Conservation (phyloP, 306 rosid species). For the Potentilla sterilis region DNA sequence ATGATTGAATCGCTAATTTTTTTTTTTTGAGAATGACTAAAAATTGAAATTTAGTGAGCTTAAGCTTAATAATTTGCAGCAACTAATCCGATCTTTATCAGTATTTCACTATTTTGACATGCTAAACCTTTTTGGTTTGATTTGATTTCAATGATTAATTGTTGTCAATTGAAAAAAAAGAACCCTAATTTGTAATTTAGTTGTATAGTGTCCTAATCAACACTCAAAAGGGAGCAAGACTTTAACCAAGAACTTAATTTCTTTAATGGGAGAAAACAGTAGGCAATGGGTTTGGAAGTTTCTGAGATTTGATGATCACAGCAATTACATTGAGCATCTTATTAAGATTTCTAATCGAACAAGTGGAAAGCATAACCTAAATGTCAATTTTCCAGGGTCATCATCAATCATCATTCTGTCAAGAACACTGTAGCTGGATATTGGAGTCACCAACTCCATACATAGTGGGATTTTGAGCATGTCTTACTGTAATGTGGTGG, state of each 20-base stretch:
- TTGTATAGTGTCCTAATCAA: not conserved
- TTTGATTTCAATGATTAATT: not conserved
- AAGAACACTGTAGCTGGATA: not conserved
- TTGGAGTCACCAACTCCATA: not conserved
- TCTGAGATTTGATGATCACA: not conserved
- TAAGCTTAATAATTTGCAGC: not conserved
- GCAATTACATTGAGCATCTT: not conserved
- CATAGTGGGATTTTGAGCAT: slow-evolving; percentile 1
- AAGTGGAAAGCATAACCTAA: not conserved
- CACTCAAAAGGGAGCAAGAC: not conserved
- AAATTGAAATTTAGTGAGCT: not conserved
- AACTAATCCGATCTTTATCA: not conserved
- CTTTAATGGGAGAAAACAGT: not conserved
- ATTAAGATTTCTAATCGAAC: not conserved
- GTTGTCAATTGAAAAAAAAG: not conserved
- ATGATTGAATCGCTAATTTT: no score
- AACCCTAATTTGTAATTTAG: not conserved
- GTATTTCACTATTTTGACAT: not conserved
- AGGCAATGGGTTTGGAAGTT: not conserved
- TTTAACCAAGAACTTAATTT: not conserved
- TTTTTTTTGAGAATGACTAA: no score
- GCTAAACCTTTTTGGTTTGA: not conserved
- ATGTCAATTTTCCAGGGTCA: not conserved
- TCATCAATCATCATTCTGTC: slow-evolving; percentile 2
- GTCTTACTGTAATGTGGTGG: not conserved